Base-by-base conservation (phyloP, 768 basidiomycete genomes). In the Auriscalpium microsporum region DNA sequence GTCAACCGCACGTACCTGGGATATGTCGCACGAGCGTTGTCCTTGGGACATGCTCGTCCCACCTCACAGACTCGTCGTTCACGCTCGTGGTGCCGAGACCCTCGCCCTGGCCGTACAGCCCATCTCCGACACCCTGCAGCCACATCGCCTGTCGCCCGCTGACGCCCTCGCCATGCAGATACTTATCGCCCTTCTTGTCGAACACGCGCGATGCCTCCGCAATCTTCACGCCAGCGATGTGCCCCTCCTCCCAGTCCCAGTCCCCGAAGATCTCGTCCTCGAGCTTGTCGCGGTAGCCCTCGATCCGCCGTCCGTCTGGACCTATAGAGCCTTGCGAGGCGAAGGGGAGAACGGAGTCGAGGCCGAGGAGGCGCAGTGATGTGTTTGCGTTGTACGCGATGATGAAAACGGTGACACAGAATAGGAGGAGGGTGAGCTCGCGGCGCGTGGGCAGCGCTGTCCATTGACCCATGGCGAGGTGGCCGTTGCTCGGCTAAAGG, bases 341-440 rank as follows among this genome's bases (percentile, higher is more conserved):
- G 1, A 54, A 50, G n/a, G 47, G 21, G 40, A 57, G 38, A 17
- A 54, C 14, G 10, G 56, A 52, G 36, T 54, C 54, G 3, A 71
- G 54, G 19, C 72, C 68, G 21, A 81, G 67, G 38, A 78, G 70
- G 45, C 75, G 73, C 7, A 89, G 70, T 0, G 86, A 82, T 3
- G 75, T 67, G 67, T 89, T 85, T 57, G 90, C 70, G 69, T 92
- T 87, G 66, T 84, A 88, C 40, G 88, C 79, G 46, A 93, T 68
- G 33, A 86, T 69, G 64, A 91, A 88, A 50, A 81, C 69, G 14
- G 80, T 72, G 35, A 89, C 67, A 10, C 83, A 80, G 61, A 86
- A 79, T 37, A 90, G 71, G 57, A 88, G 63, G 62, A 94, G 78
- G 10, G 81, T 75, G 35, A 86, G 62, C 69, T 94, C 92, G 59